Evolutionary conservation across 768 basidiomycete species (phyloP), one percentile per base, ranked within the genome.

Genomic region (Leucocoprinus leucothites): DNA sequence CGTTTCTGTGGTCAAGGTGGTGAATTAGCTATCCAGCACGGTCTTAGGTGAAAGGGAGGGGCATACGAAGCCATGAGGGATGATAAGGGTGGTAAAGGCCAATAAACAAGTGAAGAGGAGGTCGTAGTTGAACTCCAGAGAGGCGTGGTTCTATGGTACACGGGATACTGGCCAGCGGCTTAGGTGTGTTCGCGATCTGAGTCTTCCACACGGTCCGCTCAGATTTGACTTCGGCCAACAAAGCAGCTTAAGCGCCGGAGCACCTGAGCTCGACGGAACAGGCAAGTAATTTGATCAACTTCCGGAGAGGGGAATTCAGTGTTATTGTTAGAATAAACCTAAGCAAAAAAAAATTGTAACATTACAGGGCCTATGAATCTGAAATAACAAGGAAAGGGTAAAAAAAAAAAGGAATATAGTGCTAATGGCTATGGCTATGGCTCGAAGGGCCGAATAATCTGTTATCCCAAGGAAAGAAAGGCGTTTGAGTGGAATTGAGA

Each of bases 11-110:
- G 13, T 31, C 11, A 44, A 35, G 21, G 22, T 19, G 21, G 35
- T 25, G 18, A 18, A n/a, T 19, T 38, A 41, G 16, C 31, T 34
- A 41, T 38, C 38, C 16, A 38, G 16, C 38, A 53, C 34, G 18
- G 34, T 34, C 9, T 34, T 36, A 19, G 36, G 22, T 26, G 19
- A 6, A 21, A 22, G n/a, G 21, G 9, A 11, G 21, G 22, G 22
- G 21, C 69, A 59, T 58, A 69, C 69, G 65, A 64, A 36, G 63
- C 28, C 68, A 70, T 70, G 48, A 49, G 44, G 47, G 49, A 47
- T 36, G 35, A 44, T 22, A 44, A 36, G 26, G 14, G 25, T 48
- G 28, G 19, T 5, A 26, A 21, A 45, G 22, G 16, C 47, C 45
- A 42, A 22, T 14, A 53, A 16, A 19, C 16, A 24, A 16, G 9